Evolutionary conservation across 1,139 yeast genomes (phyloP).

Genomic region (Hyphopichia khmerensis): DNA sequence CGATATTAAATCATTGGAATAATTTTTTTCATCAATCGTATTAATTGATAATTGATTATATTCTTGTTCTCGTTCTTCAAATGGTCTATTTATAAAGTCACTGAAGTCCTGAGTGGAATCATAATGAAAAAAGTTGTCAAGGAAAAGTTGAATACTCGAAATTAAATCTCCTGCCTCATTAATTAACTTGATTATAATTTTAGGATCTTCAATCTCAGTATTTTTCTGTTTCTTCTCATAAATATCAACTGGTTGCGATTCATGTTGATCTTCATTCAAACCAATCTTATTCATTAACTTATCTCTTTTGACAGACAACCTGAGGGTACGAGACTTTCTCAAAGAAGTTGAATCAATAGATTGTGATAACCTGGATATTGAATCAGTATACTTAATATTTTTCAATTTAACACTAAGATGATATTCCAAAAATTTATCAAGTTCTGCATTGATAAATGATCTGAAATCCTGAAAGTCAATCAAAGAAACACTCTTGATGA

Average conservation of each 20-base stretch:
- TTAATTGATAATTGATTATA: constrained; percentile 24
- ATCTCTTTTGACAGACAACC: constrained; percentile 30
- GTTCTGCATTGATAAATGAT: constrained; percentile 22
- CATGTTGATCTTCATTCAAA: not conserved
- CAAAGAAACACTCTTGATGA: constrained; percentile 57
- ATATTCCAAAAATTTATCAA: constrained; percentile 29
- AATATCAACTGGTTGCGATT: not conserved
- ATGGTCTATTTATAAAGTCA: constrained; percentile 30
- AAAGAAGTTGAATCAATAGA: constrained; percentile 14
- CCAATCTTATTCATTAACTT: constrained; percentile 17
- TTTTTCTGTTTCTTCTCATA: constrained; percentile 7
- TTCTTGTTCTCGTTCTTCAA: constrained; percentile 28
- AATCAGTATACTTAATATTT: constrained; percentile 16
- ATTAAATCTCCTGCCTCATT: constrained; percentile 37
- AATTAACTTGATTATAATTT: constrained; percentile 41
- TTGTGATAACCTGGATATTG: constrained; percentile 8
- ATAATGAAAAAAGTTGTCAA: constrained; percentile 66
- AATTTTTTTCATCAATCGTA: constrained; percentile 23
- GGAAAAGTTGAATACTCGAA: constrained; percentile 59
- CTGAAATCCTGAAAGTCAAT: constrained; percentile 29
- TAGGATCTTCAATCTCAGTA: constrained; percentile 37
- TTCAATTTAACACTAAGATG: constrained; percentile 24
- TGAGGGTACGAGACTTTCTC: constrained; percentile 33
- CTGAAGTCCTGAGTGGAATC: constrained; percentile 36
- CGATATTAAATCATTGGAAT: constrained; percentile 53